phyloP scores from a whole-genome alignment of 1,284 basidiomycete genomes.

The Anthracocystis panici-leucophaei region DNA sequence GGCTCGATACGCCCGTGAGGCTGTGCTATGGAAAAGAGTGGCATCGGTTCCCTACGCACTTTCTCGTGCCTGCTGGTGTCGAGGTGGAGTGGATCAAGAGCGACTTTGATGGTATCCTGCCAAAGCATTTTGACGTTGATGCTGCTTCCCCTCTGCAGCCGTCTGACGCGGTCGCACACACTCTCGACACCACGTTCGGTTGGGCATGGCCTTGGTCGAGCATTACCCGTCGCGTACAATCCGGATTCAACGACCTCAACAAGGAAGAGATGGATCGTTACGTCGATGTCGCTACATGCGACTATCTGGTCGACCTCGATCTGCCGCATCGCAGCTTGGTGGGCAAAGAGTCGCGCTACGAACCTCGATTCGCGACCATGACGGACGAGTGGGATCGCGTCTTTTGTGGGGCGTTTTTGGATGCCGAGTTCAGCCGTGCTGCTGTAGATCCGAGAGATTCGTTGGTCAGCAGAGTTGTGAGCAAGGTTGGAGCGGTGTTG shows the following conservation, averaged over 20 bases:
- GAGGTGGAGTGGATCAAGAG: constrained; percentile 88
- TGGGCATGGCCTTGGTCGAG: constrained; percentile 51
- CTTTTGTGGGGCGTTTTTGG: constrained; percentile 60
- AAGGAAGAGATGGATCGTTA: constrained; percentile 82
- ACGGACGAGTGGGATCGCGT: constrained; percentile 51
- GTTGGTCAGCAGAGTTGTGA: constrained; percentile 1
- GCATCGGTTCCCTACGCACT: constrained; percentile 93
- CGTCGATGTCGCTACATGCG: constrained; percentile 72
- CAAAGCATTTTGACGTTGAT: constrained; percentile 77
- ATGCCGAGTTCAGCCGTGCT: constrained; percentile 50
- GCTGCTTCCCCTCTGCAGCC: constrained; percentile 14
- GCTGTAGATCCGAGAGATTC: constrained; percentile 20
- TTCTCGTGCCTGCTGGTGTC: constrained; percentile 85
- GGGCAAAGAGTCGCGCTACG: constrained; percentile 24
- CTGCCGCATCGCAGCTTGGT: constrained; percentile 38
- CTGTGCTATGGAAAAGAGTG: constrained; percentile 94
- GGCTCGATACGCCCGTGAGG: constrained; percentile 38
- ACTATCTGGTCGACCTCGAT: constrained; percentile 65
- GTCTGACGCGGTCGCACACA: not conserved
- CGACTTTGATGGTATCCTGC: constrained; percentile 88
- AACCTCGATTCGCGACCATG: constrained; percentile 49
- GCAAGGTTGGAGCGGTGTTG: constrained; percentile 29
- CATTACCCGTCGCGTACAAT: constrained; percentile 77
- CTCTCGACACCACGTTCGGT: constrained; percentile 71
- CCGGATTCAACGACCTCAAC: constrained; percentile 89